phyloP scores from a whole-genome alignment of 768 basidiomycete genomes.

The Lepiota brunneoincarnata region DNA sequence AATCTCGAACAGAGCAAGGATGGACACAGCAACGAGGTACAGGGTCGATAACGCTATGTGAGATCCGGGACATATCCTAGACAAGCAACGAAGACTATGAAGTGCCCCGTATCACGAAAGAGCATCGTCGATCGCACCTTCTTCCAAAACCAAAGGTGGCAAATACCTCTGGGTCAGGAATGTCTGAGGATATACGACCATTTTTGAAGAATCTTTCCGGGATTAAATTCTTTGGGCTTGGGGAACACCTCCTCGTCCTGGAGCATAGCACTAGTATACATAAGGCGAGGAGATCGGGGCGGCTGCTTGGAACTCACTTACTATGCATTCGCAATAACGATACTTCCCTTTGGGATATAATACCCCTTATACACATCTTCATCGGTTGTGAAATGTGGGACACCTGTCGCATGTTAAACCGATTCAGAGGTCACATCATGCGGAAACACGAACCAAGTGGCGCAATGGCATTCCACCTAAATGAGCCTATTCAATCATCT shows the following conservation, averaged over 20 bases:
- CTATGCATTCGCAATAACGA: constrained; percentile 11
- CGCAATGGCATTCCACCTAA: not conserved
- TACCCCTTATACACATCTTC: constrained; percentile 11
- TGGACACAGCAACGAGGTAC: constrained; percentile 1
- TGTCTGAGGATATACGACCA: constrained; percentile 17
- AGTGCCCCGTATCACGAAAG: no score
- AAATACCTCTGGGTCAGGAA: constrained; percentile 25
- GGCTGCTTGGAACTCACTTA: not conserved
- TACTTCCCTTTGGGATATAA: constrained; percentile 11
- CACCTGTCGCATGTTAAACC: not conserved
- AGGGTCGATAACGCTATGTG: not conserved
- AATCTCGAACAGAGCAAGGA: constrained; percentile 17
- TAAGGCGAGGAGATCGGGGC: constrained; percentile 9
- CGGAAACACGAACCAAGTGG: not conserved
- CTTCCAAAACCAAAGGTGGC: constrained; percentile 31
- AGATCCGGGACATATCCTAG: constrained; percentile 9
- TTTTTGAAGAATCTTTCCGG: constrained; percentile 17
- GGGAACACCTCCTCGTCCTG: constrained; percentile 10
- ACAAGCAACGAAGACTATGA: not conserved
- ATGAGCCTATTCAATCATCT: not conserved
- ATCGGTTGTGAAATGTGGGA: constrained; percentile 6
- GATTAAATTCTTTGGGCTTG: constrained; percentile 15
- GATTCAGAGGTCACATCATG: no score
- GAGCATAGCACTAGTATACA: constrained; percentile 12
- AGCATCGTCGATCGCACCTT: constrained; percentile 11